Percentiles rank a stretch among this genome's conserved stretches.
These are phyloP conservation scores for Pichia sp. DNA, from an alignment of 1,139 yeast genomes.

Conservation along the genomic window DNA sequence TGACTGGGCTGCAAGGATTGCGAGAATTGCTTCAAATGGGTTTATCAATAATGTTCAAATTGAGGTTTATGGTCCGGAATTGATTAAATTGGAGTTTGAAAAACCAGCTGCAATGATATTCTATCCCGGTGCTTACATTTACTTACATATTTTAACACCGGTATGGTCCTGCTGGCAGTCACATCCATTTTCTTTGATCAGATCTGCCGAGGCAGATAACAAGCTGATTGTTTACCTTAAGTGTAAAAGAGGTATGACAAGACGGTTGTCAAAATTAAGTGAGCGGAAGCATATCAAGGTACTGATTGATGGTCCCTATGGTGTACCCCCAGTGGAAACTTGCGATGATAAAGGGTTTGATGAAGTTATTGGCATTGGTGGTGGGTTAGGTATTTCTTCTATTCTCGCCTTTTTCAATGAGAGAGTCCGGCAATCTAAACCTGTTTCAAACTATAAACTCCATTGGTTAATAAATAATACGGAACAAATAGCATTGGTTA, in stretches of 20 bases:
- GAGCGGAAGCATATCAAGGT: conserved; percentile 21
- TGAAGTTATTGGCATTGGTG: conserved; percentile 22
- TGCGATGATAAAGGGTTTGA: conserved; percentile 6
- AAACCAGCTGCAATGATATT: conserved; percentile 22
- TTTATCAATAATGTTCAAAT: conserved; percentile 31
- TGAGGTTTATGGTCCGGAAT: conserved; percentile 31
- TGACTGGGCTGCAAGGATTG: conserved; percentile 36
- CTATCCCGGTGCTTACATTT: conserved; percentile 26
- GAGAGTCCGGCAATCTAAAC: neutral
- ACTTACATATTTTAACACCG: conserved; percentile 23
- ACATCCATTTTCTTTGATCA: conserved; percentile 29
- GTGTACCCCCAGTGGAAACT: conserved; percentile 26
- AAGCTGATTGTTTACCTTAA: conserved; percentile 24
- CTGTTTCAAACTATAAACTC: conserved; percentile 27
- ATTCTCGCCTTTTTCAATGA: conserved; percentile 20
- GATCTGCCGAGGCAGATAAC: conserved; percentile 13
- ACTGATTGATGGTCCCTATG: conserved; percentile 36
- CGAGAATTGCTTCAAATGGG: conserved; percentile 34
- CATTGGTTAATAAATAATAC: conserved; percentile 28
- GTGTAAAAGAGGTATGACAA: conserved; percentile 26
- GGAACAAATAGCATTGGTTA: conserved; percentile 21
- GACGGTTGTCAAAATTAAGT: conserved; percentile 21
- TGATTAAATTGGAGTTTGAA: conserved; percentile 36
- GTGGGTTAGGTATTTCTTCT: conserved; percentile 27
- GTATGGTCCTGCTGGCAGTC: conserved; percentile 27